Percentiles rank a stretch among this genome's conserved stretches.
These are phyloP conservation scores for Sungouiozyma intestinalis DNA, from an alignment of 805 yeast species.

Conservation along the genomic window DNA sequence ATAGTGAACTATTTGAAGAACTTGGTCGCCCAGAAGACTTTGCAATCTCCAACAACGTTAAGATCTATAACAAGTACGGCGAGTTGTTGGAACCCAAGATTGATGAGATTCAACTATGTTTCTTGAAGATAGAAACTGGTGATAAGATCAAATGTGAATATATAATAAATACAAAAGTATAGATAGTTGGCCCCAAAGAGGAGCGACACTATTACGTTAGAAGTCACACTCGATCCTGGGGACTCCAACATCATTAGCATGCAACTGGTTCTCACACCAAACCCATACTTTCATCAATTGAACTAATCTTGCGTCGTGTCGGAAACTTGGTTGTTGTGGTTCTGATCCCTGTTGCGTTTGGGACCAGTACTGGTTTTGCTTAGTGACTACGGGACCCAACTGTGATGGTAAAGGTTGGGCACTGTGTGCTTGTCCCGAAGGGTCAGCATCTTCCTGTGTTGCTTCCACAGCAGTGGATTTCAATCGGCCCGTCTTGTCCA, in stretches of 20 bases:
- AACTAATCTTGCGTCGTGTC: constrained; percentile 34
- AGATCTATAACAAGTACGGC: constrained; percentile 27
- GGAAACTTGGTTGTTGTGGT: constrained; percentile 6
- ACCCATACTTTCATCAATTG: constrained; percentile 51
- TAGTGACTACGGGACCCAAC: neutral
- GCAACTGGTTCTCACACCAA: constrained; percentile 48
- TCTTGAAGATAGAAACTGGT: constrained; percentile 46
- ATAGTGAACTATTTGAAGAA: constrained; percentile 28
- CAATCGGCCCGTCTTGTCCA: neutral
- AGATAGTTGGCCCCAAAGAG: neutral
- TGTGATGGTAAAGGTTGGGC: neutral
- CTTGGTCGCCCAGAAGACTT: constrained; percentile 10
- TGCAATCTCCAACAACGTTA: constrained; percentile 28
- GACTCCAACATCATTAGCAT: constrained; percentile 29
- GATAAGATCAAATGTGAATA: constrained; percentile 32
- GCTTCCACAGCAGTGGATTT: too few relatives aligned
- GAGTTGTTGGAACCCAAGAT: constrained; percentile 21
- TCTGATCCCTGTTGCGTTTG: neutral
- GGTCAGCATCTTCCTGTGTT: too few relatives aligned
- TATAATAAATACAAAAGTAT: constrained; percentile 10
- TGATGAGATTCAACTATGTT: constrained; percentile 40
- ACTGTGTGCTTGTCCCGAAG: too few relatives aligned
- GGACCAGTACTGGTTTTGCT: constrained; percentile 1
- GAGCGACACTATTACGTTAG: neutral
- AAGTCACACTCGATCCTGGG: constrained; percentile 24